Base-by-base conservation (phyloP, 176 grass and related monocot species). In the Phyllostachys edulis region DNA sequence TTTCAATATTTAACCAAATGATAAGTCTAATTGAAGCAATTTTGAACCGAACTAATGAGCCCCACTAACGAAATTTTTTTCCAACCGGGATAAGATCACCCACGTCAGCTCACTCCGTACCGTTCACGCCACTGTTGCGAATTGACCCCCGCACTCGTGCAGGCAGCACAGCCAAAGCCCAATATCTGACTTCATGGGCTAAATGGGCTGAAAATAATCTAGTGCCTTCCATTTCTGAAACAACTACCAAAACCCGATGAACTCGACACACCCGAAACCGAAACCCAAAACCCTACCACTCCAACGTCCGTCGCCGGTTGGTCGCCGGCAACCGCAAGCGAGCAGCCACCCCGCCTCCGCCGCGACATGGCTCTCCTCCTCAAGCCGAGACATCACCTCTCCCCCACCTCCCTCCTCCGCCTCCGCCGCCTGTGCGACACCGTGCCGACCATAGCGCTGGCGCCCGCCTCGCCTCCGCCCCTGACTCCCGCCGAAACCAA, bases 341-440 rank as follows among this genome's bases (percentile, higher is more conserved):
- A 80, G 23, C 80, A 23, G 26, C 13, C 78, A 11, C 13, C 29
- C 63, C n/a, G 15, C 85, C 23, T 60, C 77, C 59, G 60, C 39
- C 29, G 49, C 56, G 23, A 80, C 85, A 98, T 95, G 96, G 87
- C 89, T 83, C 69, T 90, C 62, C 59, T 98, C 79, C 93, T 83
- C 72, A 91, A 79, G 78, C 84, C 74, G 80, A 90, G 78, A 34
- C 65, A 4, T 77, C 56, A 68, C 63, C 39, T 83, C 75, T 63
- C 67, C 32, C 20, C 57, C 4, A 21, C 85, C 17, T 69, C 41
- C 24, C 71, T 86, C 29, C 9, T 77, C 69, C 78, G 63, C 15
- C 68, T 82, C 44, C 80, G 66, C 45, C 40, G 68, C 13, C 82
- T 89, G 64, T 90, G 89, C 61, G 79, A 64, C 21, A 90, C 57